Conservation (phyloP, 176 grass and related monocot genomes). For the Lolium perenne region DNA sequence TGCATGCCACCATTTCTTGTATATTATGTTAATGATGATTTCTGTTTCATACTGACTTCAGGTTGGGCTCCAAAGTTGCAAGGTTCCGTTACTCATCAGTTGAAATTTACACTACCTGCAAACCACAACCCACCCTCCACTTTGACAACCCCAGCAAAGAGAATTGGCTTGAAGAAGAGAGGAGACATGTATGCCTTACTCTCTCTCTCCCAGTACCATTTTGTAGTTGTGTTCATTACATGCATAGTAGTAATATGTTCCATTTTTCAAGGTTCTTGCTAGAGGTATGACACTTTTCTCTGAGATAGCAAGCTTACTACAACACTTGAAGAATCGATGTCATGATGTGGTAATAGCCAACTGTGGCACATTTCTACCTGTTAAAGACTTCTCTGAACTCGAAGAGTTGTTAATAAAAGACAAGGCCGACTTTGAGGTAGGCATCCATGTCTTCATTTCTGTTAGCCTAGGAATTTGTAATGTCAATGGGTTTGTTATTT, state of each 20-base stretch:
- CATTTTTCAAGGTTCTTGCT: slow-evolving; percentile 68
- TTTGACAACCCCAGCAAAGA: slow-evolving; percentile 73
- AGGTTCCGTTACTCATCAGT: slow-evolving; percentile 91
- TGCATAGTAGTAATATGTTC: slow-evolving; percentile 37
- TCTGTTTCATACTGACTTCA: slow-evolving; percentile 47
- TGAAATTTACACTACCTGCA: slow-evolving; percentile 89
- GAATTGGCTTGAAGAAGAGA: slow-evolving; percentile 73
- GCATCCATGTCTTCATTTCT: slow-evolving; percentile 28
- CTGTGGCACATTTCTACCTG: slow-evolving; percentile 42
- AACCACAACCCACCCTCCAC: slow-evolving; percentile 78
- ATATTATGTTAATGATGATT: slow-evolving; percentile 25
- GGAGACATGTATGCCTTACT: slow-evolving; percentile 64
- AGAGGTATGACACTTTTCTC: slow-evolving; percentile 68
- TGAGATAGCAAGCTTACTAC: slow-evolving; percentile 63
- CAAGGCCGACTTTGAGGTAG: slow-evolving; percentile 78
- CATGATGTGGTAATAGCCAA: slow-evolving; percentile 46
- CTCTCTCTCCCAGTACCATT: slow-evolving; percentile 25
- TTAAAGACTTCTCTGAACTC: slow-evolving; percentile 67
- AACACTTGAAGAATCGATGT: slow-evolving; percentile 64
- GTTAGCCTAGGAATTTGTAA: background rate
- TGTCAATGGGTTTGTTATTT: slow-evolving; percentile 35
- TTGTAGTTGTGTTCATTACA: slow-evolving; percentile 23
- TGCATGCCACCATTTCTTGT: background rate
- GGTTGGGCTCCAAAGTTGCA: slow-evolving; percentile 92
- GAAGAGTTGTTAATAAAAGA: slow-evolving; percentile 76